These are phyloP conservation scores for Metschnikowia dekortorum DNA, from an alignment of 805 yeast genomes.

Conservation along the genomic window DNA sequence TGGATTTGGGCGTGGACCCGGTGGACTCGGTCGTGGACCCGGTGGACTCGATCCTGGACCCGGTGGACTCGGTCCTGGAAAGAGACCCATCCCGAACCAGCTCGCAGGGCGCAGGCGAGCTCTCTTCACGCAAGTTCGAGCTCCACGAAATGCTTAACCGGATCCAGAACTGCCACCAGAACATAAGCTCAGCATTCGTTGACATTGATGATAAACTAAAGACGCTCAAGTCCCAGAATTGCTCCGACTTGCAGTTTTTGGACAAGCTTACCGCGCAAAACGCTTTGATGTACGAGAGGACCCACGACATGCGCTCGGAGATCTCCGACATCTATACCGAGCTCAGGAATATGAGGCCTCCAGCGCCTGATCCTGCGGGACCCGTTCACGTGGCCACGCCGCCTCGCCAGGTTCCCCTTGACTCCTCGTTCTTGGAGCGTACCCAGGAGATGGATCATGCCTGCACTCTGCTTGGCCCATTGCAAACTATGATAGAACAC, in stretches of 20 bases:
- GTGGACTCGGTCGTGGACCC: too few species aligned
- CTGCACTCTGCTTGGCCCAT: too few species aligned
- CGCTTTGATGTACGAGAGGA: conserved; percentile 13
- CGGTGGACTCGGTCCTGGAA: conserved; percentile 17
- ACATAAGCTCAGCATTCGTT: conserved; percentile 6
- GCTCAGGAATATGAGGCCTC: conserved; percentile 5
- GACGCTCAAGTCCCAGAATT: conserved; percentile 10
- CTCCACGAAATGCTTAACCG: conserved; percentile 10
- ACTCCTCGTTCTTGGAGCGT: neutral
- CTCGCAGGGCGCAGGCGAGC: neutral
- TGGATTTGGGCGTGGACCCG: too few species aligned
- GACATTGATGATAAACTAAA: conserved; percentile 7
- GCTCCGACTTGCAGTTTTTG: conserved; percentile 13
- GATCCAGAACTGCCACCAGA: conserved; percentile 10
- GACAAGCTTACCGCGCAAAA: conserved; percentile 11
- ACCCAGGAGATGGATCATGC: neutral
- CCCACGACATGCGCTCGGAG: conserved; percentile 14
- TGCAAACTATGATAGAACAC: too few species aligned
- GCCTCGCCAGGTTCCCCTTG: neutral
- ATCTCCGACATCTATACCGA: conserved; percentile 6
- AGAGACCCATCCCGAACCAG: conserved; percentile 1
- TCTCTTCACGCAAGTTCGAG: conserved; percentile 5
- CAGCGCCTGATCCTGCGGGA: neutral
- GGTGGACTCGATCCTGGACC: too few species aligned
- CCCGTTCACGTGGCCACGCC: neutral